Evolutionary conservation across 352 stramenopile genomes (phyloP).

Genomic region (Pythium aristosporum): DNA sequence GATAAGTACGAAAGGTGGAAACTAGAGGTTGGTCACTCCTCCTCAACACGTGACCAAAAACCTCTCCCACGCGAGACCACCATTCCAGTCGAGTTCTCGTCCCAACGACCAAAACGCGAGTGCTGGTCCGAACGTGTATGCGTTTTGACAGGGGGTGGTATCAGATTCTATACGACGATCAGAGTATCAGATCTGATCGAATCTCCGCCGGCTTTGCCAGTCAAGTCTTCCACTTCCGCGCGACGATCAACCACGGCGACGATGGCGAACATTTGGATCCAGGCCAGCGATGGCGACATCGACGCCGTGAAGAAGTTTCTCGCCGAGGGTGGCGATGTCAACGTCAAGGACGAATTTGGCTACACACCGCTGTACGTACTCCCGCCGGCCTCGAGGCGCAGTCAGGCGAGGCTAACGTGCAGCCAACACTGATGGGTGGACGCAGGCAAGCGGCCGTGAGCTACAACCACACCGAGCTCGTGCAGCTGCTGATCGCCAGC

Average conservation of each 20-base stretch:
- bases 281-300: conserved; percentile 34
- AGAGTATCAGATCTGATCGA: conserved; percentile 21
- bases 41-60: conserved; percentile 14
- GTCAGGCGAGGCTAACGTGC: neutral
- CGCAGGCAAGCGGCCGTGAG: conserved; percentile 39
- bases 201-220: conserved; percentile 6
- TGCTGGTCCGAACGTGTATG: conserved; percentile 14
- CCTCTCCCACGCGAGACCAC: conserved; percentile 12
- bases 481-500: conserved; percentile 29
- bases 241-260: neutral
- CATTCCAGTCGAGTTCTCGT: conserved; percentile 4
- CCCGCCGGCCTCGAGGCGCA: neutral
- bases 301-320: conserved; percentile 36
- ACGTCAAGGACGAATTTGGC: conserved; percentile 35
- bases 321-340: conserved; percentile 23
- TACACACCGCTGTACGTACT: conserved; percentile 38
- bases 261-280: conserved; percentile 39
- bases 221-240: conserved; percentile 6
- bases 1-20: neutral
- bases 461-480: conserved; percentile 39
- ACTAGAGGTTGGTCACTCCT: conserved; percentile 20
- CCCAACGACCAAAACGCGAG: neutral
- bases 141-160: neutral
- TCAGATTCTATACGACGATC: conserved; percentile 13
- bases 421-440: neutral